Evolutionary conservation across 1,139 yeast species (phyloP), one percentile per base, ranked within the genome.

Genomic region (Tardiomyces depauwii): DNA sequence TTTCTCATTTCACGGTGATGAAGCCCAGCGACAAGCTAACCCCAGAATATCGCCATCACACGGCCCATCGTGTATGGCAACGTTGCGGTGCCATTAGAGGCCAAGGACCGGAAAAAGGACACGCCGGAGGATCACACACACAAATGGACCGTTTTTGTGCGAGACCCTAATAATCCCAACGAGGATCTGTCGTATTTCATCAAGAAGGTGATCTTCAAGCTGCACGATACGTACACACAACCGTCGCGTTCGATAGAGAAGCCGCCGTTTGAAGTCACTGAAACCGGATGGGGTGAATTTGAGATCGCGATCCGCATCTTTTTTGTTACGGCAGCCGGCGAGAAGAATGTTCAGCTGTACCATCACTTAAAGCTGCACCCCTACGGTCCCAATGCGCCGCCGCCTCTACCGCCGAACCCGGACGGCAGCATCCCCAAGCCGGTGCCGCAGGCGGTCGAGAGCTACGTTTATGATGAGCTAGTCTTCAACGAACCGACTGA

Each of bases 251-350:
- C 93, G 1, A 73, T 91, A 7, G 98, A 91, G 53, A 64, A 73
- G 32, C 96, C 96, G 2, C 98, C 98, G 0, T 91, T 84, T 58
- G 94, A 89, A 62, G 89, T 91, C 13, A 85, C 96, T 1, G 99
- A 93, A 60, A 86, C 97, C 0, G 99, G 99, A 0, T 91, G 99
- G 99, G 99, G 99, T 51, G 99, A 91, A 64, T 91, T 91, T 66
- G 99, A 91, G 60, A 84, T 93, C 51, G 78, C 84, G 39, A 81
- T 91, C 48, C 86, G 89, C 62, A 77, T 91, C 32, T 89, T 82
- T 63, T 91, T 91, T 65, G 83, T 82, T 41, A 74, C 82, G 23
- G 95, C 87, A 32, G 82, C 94, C 16, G 82, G 82, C 55, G 99
- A 93, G 62, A 93, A 91, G 68, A 82, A 84, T 61, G 70, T 91